phyloP scores from a whole-genome alignment of 2,329 filamentous ascomycete genomes.

The Huntiella bhutanensis region DNA sequence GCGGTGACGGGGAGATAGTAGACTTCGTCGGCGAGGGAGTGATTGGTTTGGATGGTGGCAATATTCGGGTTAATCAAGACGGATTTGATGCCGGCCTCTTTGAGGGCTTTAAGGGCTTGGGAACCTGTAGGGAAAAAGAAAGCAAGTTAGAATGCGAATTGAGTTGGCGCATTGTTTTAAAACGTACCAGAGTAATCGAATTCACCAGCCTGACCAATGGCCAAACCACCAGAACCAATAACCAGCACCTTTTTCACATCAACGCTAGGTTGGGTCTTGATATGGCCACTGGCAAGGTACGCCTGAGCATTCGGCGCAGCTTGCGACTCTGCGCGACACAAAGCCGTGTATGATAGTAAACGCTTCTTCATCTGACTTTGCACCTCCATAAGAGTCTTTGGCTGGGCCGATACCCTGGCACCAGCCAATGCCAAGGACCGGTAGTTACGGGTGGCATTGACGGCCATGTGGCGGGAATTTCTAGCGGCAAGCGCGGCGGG shows the following conservation, averaged over 20 bases:
- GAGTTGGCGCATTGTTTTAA: background rate
- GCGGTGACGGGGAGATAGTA: conserved; percentile 96
- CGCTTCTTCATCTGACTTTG: conserved; percentile 23
- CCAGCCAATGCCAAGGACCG: conserved; percentile 6
- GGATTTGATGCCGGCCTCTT: conserved; percentile 80
- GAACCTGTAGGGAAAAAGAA: conserved; percentile 40
- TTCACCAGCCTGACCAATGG: conserved; percentile 94
- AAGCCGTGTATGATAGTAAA: conserved; percentile 27
- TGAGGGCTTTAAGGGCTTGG: conserved; percentile 89
- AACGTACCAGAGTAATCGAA: conserved; percentile 91
- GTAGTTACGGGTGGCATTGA: conserved; percentile 4
- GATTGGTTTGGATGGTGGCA: conserved; percentile 93
- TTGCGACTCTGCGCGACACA: conserved; percentile 32
- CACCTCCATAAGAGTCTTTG: conserved; percentile 1
- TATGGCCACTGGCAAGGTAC: conserved; percentile 72
- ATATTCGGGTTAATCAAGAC: conserved; percentile 97
- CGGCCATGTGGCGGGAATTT: conserved; percentile 30
- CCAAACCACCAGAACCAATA: conserved; percentile 85
- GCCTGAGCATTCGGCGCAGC: conserved; percentile 65
- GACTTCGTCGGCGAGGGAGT: conserved; percentile 87
- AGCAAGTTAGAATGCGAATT: background rate
- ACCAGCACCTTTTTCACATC: conserved; percentile 95
- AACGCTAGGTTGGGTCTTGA: conserved; percentile 61
- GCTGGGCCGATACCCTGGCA: conserved; percentile 5
- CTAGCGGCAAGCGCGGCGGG: conserved; percentile 32